phyloP scores from a whole-genome alignment of 2,329 filamentous ascomycete species.

The Pseudogymnoascus sp. region DNA sequence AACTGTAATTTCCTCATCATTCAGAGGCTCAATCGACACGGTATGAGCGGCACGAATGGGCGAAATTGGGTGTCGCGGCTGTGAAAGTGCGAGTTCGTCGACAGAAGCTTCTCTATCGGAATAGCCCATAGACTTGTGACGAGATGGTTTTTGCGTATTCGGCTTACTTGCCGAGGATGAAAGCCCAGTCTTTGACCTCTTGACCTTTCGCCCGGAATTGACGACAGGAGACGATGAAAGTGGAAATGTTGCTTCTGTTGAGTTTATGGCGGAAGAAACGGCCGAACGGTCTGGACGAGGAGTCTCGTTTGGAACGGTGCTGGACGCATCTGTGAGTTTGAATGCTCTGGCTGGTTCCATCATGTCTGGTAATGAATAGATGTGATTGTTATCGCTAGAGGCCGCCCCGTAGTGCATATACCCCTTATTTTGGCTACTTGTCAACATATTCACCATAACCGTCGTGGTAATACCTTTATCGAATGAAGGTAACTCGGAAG shows the following conservation, averaged over 20 bases:
- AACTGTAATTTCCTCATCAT: neutral
- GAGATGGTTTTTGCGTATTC: neutral
- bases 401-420: neutral
- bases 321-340: slow-evolving; percentile 2
- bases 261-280: neutral
- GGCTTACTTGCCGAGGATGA: neutral
- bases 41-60: neutral
- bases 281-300: neutral
- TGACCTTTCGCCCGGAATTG: neutral
- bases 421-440: slow-evolving; percentile 6
- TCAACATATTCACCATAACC: slow-evolving; percentile 1
- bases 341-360: neutral
- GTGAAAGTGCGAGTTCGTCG: slow-evolving; percentile 4
- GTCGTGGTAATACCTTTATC: neutral
- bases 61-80: neutral
- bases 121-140: neutral
- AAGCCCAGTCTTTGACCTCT: slow-evolving; percentile 2
- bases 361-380: slow-evolving; percentile 5
- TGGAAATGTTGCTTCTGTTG: neutral
- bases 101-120: slow-evolving; percentile 2
- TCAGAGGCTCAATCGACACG: neutral
- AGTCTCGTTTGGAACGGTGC: slow-evolving; percentile 9
- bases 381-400: neutral
- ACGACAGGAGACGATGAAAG: neutral
- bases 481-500: neutral